Evolutionary conservation across 2,329 filamentous ascomycete genomes (phyloP), one percentile per base, ranked within the genome.

Genomic region (Botrytis elliptica): DNA sequence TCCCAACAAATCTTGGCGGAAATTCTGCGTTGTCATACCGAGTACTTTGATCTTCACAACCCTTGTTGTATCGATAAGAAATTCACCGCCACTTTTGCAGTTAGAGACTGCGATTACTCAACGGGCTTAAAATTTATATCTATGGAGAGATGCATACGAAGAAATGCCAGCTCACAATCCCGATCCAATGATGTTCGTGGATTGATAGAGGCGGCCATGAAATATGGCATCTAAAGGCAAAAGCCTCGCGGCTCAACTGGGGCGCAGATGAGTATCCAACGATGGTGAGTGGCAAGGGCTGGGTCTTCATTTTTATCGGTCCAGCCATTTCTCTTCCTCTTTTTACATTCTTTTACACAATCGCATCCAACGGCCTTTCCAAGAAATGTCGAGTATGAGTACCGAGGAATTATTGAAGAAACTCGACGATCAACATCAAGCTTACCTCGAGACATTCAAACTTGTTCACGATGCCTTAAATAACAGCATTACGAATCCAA

Each of bases 341-440:
- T 40, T n/a, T 33, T 40, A 59, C 40, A 57, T 59, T 59, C 49
- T 69, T n/a, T 57, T 57, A 42, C 66, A 68, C 65, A 57, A 33
- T 69, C n/a, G 57, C 18, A 22, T 33, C 52, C 29, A 57, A 57
- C 49, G 7, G 36, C 16, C 25, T 36, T 57, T 38, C 33, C 49
- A n/a, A 40, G 36, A 64, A 36, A 71, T 71, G 69, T 40, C 71
- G 18, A 66, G 44, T 44, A 59, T 70, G 33, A 76, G 42, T 29
- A 73, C 75, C 25, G 77, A 78, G 36, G 78, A 79, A 68, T 72
- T 79, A 22, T 74, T 79, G 29, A 77, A 75, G 64, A 70, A 70
- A 65, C 78, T 79, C 6, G 77, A 78, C 38, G 76, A 78, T 14
- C 76, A 79, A 67, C 77, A 79, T 46, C 75, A 77, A 67, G 77